Conservation (phyloP, 2,329 filamentous ascomycete genomes). For the Diaporthe vaccinii region DNA sequence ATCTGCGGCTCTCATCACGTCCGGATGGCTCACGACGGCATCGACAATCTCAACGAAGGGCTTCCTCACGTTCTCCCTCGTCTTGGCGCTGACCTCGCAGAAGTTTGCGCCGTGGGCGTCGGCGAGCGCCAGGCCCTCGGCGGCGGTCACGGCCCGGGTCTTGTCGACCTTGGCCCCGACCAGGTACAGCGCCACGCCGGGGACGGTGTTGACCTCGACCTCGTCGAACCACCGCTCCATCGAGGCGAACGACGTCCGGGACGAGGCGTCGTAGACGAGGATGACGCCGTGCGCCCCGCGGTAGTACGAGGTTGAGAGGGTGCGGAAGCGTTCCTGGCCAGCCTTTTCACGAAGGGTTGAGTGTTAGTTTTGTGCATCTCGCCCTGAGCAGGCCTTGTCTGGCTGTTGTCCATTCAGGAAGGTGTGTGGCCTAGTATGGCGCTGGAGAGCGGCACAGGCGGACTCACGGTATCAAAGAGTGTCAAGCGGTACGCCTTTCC, state of each 20-base stretch:
- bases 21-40: constrained; percentile 60
- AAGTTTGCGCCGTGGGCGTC: constrained; percentile 60
- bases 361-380: constrained; percentile 2
- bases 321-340: constrained; percentile 63
- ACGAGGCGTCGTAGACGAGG: constrained; percentile 64
- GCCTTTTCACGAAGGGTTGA: constrained; percentile 48
- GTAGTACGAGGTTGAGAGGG: constrained; percentile 65
- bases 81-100: constrained; percentile 68
- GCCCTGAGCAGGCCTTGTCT: background rate
- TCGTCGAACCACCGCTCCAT: constrained; percentile 70
- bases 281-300: constrained; percentile 64
- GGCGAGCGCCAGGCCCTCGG: constrained; percentile 63
- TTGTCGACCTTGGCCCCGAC: constrained; percentile 68
- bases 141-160: constrained; percentile 59
- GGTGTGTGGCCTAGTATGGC: background rate
- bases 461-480: constrained; percentile 64
- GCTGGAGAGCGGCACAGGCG: background rate
- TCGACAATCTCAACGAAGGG: constrained; percentile 67
- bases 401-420: background rate
- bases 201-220: constrained; percentile 62
- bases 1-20: constrained; percentile 53
- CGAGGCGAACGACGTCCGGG: constrained; percentile 62
- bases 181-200: constrained; percentile 63
- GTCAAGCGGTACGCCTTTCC: constrained; percentile 66
- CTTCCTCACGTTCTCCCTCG: constrained; percentile 63